phyloP scores from a whole-genome alignment of 768 basidiomycete species.

The Dacryopinax primogenitus region DNA sequence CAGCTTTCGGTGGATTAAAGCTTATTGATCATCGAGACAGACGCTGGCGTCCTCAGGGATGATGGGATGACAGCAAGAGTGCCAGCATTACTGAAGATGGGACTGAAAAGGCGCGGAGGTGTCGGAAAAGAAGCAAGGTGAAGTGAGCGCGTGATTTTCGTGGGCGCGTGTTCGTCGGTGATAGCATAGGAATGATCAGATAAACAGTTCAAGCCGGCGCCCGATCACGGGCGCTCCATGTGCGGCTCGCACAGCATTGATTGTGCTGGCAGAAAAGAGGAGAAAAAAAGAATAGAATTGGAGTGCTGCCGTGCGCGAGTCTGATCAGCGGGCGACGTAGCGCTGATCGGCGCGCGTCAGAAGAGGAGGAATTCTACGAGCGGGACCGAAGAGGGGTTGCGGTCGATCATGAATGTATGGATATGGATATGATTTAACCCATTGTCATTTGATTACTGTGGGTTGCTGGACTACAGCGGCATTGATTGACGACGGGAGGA shows the following conservation, averaged over 20 bases:
- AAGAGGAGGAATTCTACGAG: too few relatives aligned
- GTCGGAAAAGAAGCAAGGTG: neutral
- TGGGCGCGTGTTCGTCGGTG: neutral
- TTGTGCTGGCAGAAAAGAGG: neutral
- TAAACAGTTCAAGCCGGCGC: neutral
- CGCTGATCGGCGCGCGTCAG: conserved; percentile 2
- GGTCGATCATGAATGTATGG: too few relatives aligned
- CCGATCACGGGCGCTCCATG: neutral
- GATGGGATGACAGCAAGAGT: neutral
- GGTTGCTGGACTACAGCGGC: too few relatives aligned
- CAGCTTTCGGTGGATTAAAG: neutral
- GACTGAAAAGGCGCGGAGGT: neutral
- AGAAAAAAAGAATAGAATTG: neutral
- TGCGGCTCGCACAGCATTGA: neutral
- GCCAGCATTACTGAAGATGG: neutral
- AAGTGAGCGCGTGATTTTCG: neutral
- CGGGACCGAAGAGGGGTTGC: too few relatives aligned
- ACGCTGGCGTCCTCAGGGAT: neutral
- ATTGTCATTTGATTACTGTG: too few relatives aligned
- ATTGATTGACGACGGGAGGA: too few relatives aligned
- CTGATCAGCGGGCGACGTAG: neutral
- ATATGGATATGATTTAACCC: too few relatives aligned
- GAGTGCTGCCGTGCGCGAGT: neutral
- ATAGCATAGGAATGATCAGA: neutral
- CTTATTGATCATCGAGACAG: neutral